Conservation (phyloP, 768 basidiomycete genomes). For the Russula brevipes region DNA sequence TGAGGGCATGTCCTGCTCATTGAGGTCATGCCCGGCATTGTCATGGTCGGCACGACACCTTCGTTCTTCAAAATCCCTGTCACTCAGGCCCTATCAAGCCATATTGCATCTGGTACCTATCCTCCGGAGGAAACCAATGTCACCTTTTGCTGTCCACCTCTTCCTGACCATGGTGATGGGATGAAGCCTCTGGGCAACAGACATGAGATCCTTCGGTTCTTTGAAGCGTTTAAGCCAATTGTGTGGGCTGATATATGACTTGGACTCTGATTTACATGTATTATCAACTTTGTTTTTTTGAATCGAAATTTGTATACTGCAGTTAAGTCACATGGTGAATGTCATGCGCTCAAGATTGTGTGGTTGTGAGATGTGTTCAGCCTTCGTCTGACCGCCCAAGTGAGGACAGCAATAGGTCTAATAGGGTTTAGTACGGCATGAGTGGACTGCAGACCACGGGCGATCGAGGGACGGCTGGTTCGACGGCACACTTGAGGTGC, state of each 20-base stretch:
- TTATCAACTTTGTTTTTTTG: no score
- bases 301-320: no score
- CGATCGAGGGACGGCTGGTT: no score
- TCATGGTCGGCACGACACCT: conserved; percentile 1
- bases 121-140: background rate
- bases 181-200: conserved; percentile 26
- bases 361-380: no score
- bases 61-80: conserved; percentile 5
- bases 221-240: conserved; percentile 24
- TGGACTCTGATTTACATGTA: no score
- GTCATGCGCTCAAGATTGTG: no score
- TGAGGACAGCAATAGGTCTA: no score
- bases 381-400: no score
- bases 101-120: background rate
- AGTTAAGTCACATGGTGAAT: no score
- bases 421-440: no score
- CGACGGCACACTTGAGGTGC: no score
- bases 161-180: conserved; percentile 16
- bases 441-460: no score
- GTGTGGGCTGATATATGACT: conserved; percentile 5
- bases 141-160: conserved; percentile 12
- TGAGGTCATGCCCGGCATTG: conserved; percentile 5
- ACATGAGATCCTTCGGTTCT: conserved; percentile 16
- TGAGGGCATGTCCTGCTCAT: background rate
- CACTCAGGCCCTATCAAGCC: background rate